phyloP scores from a whole-genome alignment of 1,284 basidiomycete genomes.

The Heterobasidion occidentale region DNA sequence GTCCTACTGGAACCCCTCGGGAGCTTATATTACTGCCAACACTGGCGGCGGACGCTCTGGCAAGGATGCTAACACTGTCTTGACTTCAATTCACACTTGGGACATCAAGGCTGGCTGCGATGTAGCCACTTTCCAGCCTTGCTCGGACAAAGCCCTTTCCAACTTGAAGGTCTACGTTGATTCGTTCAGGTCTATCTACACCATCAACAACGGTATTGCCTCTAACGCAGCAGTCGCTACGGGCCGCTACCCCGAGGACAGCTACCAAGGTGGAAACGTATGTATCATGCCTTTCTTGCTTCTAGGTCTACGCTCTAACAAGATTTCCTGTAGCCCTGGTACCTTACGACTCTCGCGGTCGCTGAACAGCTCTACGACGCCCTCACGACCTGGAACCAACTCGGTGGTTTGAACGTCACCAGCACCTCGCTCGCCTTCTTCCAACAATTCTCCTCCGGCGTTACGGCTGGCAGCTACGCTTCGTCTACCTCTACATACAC shows the following conservation, averaged over 20 bases:
- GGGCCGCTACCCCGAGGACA: constrained; percentile 49
- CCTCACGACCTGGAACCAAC: constrained; percentile 29
- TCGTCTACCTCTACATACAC: constrained; percentile 21
- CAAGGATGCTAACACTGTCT: constrained; percentile 36
- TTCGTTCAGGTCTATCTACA: constrained; percentile 44
- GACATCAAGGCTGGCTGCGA: constrained; percentile 30
- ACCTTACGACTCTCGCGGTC: constrained; percentile 31
- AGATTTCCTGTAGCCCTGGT: constrained; percentile 28
- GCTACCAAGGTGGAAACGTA: constrained; percentile 46
- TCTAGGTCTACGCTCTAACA: not conserved
- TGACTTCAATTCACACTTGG: constrained; percentile 36
- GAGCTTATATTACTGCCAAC: constrained; percentile 32
- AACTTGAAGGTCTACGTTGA: constrained; percentile 47
- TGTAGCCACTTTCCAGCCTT: constrained; percentile 48
- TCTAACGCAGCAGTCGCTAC: constrained; percentile 36
- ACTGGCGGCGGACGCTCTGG: constrained; percentile 35
- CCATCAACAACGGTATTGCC: constrained; percentile 40
- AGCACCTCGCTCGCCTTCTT: constrained; percentile 35
- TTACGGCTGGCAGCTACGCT: constrained; percentile 28
- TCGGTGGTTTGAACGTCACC: constrained; percentile 26
- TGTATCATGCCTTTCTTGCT: not conserved
- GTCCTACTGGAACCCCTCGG: constrained; percentile 36
- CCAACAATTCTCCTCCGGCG: constrained; percentile 25
- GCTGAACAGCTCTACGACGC: constrained; percentile 40
- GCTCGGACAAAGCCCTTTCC: constrained; percentile 49